phyloP scores from a whole-genome alignment of 2,329 filamentous ascomycete species.

The Cladosporium austrohemisphaericum region DNA sequence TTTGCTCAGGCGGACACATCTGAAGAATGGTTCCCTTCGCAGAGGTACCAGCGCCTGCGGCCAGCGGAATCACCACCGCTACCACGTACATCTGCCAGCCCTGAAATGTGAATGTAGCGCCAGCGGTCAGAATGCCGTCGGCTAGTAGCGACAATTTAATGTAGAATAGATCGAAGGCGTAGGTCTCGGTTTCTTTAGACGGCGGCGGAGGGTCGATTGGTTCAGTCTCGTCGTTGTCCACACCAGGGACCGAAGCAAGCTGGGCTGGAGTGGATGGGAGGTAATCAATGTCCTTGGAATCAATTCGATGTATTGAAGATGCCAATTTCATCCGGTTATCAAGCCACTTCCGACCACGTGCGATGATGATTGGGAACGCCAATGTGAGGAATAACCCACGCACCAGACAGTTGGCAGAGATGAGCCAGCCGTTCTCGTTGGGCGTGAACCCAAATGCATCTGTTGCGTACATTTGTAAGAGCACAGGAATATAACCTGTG shows the following conservation, averaged over 20 bases:
- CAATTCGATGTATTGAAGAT: not conserved
- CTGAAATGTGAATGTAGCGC: slow-evolving; percentile 58
- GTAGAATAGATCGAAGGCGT: slow-evolving; percentile 64
- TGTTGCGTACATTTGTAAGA: slow-evolving; percentile 51
- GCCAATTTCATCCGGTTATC: slow-evolving; percentile 18
- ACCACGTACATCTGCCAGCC: slow-evolving; percentile 68
- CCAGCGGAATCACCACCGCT: slow-evolving; percentile 62
- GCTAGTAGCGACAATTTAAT: slow-evolving; percentile 62
- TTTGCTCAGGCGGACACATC: slow-evolving; percentile 60
- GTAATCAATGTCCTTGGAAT: slow-evolving; percentile 6
- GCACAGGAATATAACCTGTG: slow-evolving; percentile 62
- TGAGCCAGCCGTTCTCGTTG: slow-evolving; percentile 44
- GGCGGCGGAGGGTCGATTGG: slow-evolving; percentile 45
- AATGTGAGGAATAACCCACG: slow-evolving; percentile 45
- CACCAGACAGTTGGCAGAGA: slow-evolving; percentile 44
- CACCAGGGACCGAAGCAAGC: slow-evolving; percentile 6
- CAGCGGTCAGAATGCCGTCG: slow-evolving; percentile 61
- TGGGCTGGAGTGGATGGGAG: slow-evolving; percentile 2
- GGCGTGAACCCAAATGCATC: slow-evolving; percentile 44
- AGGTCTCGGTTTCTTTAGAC: slow-evolving; percentile 44
- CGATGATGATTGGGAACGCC: slow-evolving; percentile 44
- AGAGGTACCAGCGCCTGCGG: slow-evolving; percentile 64
- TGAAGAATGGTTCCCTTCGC: slow-evolving; percentile 71
- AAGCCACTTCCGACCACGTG: slow-evolving; percentile 43
- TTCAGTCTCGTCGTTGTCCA: slow-evolving; percentile 18